Evolutionary conservation across 495 filamentous ascomycete genomes (phyloP).

Genomic region (Amphirosellinia nigrospora): DNA sequence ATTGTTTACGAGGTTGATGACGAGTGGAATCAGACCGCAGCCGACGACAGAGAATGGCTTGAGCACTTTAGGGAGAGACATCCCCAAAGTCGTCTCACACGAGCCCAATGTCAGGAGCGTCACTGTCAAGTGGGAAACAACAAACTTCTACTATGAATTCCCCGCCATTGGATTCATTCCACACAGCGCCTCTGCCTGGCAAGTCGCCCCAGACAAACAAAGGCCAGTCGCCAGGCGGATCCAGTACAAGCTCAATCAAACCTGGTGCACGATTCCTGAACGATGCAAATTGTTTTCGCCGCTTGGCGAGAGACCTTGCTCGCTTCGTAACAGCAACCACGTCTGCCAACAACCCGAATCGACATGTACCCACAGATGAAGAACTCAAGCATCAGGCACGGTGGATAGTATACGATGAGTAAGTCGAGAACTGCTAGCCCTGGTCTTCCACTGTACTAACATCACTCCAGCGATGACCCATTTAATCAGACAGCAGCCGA

Average conservation of each 20-base stretch:
- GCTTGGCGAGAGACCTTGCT: conserved; percentile 53
- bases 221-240: background rate
- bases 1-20: conserved; percentile 71
- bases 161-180: conserved; percentile 24
- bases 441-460: conserved; percentile 39
- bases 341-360: conserved; percentile 59
- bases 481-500: conserved; percentile 80
- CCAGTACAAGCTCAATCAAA: conserved; percentile 31
- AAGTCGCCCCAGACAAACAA: conserved; percentile 15
- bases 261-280: conserved; percentile 50
- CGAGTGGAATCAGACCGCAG: conserved; percentile 74
- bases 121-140: conserved; percentile 17
- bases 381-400: conserved; percentile 62
- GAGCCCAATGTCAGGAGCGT: conserved; percentile 23
- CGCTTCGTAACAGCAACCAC: conserved; percentile 55
- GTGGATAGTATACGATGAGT: conserved; percentile 64
- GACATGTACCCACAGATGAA: conserved; percentile 58
- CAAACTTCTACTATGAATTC: conserved; percentile 11
- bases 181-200: conserved; percentile 21
- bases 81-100: conserved; percentile 15
- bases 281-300: conserved; percentile 61
- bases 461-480: conserved; percentile 59
- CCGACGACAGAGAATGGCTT: conserved; percentile 70
- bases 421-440: conserved; percentile 30
- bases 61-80: conserved; percentile 51